Percentiles rank a stretch among this genome's conserved stretches.
These are phyloP conservation scores for Amanita rimosa DNA, from an alignment of 768 basidiomycete species.

Conservation along the genomic window DNA sequence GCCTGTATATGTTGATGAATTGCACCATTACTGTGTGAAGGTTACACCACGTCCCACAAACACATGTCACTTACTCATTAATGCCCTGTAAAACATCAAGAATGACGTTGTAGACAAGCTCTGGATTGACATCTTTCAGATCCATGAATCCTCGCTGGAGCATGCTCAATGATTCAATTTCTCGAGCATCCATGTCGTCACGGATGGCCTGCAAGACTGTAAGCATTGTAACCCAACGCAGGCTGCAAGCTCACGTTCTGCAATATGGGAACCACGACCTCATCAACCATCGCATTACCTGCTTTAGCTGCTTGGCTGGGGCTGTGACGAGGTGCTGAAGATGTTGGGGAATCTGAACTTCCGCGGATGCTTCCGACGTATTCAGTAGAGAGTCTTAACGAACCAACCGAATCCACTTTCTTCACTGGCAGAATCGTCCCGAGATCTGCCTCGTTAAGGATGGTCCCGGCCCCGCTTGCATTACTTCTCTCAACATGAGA, in stretches of 20 bases:
- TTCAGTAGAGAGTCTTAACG: conserved; percentile 66
- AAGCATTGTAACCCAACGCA: conserved; percentile 6
- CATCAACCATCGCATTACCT: conserved; percentile 63
- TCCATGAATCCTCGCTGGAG: conserved; percentile 84
- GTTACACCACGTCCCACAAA: not conserved
- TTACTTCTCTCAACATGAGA: conserved; percentile 72
- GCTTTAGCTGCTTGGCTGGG: conserved; percentile 52
- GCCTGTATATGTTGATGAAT: conserved; percentile 78
- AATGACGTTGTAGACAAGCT: conserved; percentile 78
- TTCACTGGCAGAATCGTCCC: conserved; percentile 88
- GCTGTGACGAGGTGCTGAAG: conserved; percentile 37
- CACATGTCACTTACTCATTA: conserved; percentile 59
- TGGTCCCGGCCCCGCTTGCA: conserved; percentile 52
- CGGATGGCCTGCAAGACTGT: conserved; percentile 43
- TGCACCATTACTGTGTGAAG: conserved; percentile 49
- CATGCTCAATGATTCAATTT: conserved; percentile 85
- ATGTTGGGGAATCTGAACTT: conserved; percentile 34
- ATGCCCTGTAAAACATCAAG: conserved; percentile 86
- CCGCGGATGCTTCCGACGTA: conserved; percentile 65
- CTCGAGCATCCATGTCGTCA: conserved; percentile 81
- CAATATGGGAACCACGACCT: conserved; percentile 75
- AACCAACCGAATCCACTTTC: conserved; percentile 75
- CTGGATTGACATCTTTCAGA: conserved; percentile 71
- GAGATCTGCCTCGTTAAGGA: conserved; percentile 73
- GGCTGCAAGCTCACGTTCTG: conserved; percentile 42